Evolutionary conservation across 148 eudicot species (phyloP), one percentile per base, ranked within the genome.

Genomic region (Rhododendron molle): DNA sequence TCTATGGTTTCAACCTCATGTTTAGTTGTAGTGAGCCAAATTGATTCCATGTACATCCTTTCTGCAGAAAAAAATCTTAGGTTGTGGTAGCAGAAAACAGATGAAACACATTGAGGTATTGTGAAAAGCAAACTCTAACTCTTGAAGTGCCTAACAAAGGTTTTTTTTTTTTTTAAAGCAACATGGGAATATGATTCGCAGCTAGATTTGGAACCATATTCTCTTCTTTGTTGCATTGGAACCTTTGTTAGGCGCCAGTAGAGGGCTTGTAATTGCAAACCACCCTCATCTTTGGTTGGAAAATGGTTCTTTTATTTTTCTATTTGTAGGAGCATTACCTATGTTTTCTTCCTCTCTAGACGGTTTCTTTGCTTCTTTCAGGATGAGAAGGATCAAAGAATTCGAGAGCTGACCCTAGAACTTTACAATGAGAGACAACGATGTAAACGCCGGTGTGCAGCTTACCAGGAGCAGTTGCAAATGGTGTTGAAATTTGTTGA

Each of bases 371-470:
- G 15, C 74, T 78, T 72, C 43, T 40, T 85, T 20, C 85, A 88
- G 88, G 86, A 88, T 86, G 90, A 88, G 76, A 88, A 88, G 83
- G 90, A 88, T 71, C 83, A 83, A 79, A 85, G 79, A 88, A 88
- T 88, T 71, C 83, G 86, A 54, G 90, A 88, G 85, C 83, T 88
- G 85, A 85, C 80, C 38, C 89, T 84, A 13, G 89, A 87, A 84
- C 89, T 87, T 72, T 47, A 85, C 81, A 85, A 85, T 16, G 88
- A 88, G 81, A 83, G 83, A 28, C 88, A 85, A 72, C 71, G 88
- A 46, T 81, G 85, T 52, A 85, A 88, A 52, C 87, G 85, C 4
- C 38, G 80, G 40, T 82, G 89, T 77, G 83, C 87, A 47, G 85
- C 81, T 84, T 87, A 87, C 85, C 87, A 85, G 73, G 87, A 85